Evolutionary conservation across 1,284 basidiomycete species (phyloP).

Genomic region (Coniophora puteana): DNA sequence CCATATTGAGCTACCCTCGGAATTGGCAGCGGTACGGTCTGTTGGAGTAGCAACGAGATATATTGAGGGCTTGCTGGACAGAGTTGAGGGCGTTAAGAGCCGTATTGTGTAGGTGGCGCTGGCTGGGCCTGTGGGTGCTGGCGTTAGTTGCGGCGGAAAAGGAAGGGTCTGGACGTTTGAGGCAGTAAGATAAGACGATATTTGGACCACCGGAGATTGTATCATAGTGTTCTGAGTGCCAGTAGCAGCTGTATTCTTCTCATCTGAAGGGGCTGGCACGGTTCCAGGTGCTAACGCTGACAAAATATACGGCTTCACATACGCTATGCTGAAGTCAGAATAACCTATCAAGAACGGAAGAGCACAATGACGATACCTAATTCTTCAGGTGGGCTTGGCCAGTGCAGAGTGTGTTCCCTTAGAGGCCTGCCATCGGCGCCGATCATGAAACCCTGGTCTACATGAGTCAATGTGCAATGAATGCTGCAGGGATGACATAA

Average conservation of each 20-base stretch:
- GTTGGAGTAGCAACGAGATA: conserved; percentile 72
- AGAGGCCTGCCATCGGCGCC: conserved; percentile 67
- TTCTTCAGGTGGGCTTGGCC: conserved; percentile 82
- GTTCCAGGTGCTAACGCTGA: conserved; percentile 71
- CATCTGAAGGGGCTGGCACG: conserved; percentile 36
- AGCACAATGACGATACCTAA: conserved; percentile 43
- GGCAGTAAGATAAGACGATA: conserved; percentile 77
- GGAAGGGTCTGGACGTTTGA: conserved; percentile 60
- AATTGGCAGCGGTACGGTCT: conserved; percentile 57
- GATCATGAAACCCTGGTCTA: conserved; percentile 75
- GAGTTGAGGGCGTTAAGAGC: conserved; percentile 51
- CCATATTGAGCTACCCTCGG: conserved; percentile 80
- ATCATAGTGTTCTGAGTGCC: conserved; percentile 31
- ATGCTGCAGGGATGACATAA: not conserved
- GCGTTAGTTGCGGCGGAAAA: conserved; percentile 43
- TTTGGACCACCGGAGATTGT: conserved; percentile 63
- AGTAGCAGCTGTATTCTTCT: conserved; percentile 21
- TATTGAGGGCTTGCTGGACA: conserved; percentile 51
- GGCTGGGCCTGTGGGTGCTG: conserved; percentile 22
- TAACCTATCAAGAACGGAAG: not conserved
- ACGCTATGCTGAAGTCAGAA: conserved; percentile 42
- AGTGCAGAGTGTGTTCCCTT: conserved; percentile 60
- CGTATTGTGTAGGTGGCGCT: conserved; percentile 47
- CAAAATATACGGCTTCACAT: conserved; percentile 83
- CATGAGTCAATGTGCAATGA: not conserved